Evolutionary conservation across 768 basidiomycete species (phyloP), one percentile per base, ranked within the genome.

Genomic region (Tricholoma sp.): DNA sequence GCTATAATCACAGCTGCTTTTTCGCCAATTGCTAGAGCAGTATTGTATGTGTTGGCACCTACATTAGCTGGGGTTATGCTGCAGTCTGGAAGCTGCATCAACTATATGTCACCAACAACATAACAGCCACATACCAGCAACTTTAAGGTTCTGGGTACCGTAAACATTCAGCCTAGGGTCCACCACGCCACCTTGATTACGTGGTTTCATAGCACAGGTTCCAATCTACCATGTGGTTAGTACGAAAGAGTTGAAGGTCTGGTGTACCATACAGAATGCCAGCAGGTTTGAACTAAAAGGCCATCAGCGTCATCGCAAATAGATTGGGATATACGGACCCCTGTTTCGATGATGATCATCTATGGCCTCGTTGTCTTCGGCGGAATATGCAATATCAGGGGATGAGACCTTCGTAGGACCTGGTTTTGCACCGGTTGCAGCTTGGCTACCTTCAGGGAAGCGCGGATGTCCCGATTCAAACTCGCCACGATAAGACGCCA

Each of bases 131-230:
- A 20, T 36, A 75, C 79, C 84, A 45, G 81, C 83, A 28, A 89
- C 77, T 63, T 87, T 84, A 48, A 88, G 70, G 28, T 76, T 76
- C 59, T 70, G 57, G 1, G 81, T 74, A 0, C 83, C 84, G 57
- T 88, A 86, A 12, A 88, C 84, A 59, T 82, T 82, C 45, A 88
- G 68, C 15, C 70, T 70, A 28, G 77, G 53, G 24, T 24, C 24
- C 24, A 24, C 24, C 24, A 24, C 24, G 24, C 24, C 24, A 24
- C 24, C 24, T 24, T 74, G 54, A n/a, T 80, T 74, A 17, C 78
- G 75, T 2, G 83, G 75, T 64, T 86, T 85, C 85, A 88, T 86
- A 1, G 83, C 79, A 57, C 84, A 86, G 0, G 85, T 87, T 34
- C 84, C 85, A 18, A 84, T 72, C 83, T 85, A 52, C n/a, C 6